Conservation (phyloP, 2,329 filamentous ascomycete species). For the Sporothrix variecibatus region DNA sequence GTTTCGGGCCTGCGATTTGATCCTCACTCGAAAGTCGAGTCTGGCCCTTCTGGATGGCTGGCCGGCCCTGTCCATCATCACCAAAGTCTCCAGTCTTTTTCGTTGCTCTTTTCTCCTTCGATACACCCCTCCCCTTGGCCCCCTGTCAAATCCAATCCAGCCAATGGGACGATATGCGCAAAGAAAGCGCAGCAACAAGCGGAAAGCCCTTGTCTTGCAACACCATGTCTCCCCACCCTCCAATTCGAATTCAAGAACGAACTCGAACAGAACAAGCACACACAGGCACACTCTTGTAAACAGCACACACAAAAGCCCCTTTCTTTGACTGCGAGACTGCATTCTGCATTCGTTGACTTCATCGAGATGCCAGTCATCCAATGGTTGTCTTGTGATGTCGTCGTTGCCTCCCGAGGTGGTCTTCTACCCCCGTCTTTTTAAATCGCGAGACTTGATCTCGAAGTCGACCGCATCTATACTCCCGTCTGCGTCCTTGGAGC, state of each 20-base stretch:
- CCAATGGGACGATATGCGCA: conserved; percentile 24
- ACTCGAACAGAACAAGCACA: neutral
- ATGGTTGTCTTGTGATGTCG: neutral
- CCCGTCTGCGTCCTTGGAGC: neutral
- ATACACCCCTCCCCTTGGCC: conserved; percentile 14
- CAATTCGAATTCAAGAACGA: neutral
- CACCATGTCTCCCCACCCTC: neutral
- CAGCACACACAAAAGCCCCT: neutral
- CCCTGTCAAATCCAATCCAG: neutral
- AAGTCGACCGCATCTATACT: neutral
- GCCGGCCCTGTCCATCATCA: conserved; percentile 12
- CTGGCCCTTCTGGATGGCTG: neutral
- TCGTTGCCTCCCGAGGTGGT: neutral
- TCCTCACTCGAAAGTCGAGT: neutral
- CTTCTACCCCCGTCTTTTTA: neutral
- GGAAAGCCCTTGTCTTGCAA: neutral
- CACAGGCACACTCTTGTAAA: neutral
- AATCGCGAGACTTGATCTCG: neutral
- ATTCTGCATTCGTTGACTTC: neutral
- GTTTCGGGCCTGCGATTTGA: neutral
- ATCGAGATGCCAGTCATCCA: neutral
- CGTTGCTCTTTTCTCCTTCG: neutral
- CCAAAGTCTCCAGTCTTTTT: neutral
- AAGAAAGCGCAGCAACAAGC: neutral
- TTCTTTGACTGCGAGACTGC: neutral